Percentiles rank a stretch among this genome's conserved stretches.
Conservation (phyloP, 2,329 filamentous ascomycete species). For the Pestalotiopsis sp. region DNA sequence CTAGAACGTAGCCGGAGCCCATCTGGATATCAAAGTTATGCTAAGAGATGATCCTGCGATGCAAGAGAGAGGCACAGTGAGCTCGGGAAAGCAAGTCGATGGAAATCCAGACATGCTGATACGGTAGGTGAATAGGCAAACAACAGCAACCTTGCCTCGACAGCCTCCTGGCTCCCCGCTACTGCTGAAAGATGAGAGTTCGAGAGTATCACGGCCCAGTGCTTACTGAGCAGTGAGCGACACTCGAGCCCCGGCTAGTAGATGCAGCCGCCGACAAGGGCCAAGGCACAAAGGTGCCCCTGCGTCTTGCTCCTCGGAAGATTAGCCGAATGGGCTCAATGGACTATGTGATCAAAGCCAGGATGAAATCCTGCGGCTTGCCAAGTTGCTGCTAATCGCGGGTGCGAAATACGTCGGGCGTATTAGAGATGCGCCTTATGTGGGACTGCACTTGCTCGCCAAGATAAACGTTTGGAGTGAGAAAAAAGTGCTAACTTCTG, state of each 20-base stretch:
- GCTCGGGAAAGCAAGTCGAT: not conserved
- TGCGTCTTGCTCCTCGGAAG: not conserved
- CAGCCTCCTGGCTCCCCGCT: not conserved
- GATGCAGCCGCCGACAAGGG: not conserved
- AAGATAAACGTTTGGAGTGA: not conserved
- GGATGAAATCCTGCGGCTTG: not conserved
- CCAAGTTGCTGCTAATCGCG: not conserved
- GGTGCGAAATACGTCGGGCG: not conserved
- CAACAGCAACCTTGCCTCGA: not conserved
- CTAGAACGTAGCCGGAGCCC: no score
- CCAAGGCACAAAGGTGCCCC: not conserved
- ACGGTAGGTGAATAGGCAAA: not conserved
- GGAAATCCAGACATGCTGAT: not conserved
- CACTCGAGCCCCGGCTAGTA: not conserved
- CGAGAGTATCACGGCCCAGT: not conserved
- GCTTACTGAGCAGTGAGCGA: not conserved
- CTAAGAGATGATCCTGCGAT: not conserved
- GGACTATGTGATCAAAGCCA: not conserved
- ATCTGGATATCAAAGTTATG: no score
- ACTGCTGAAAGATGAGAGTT: not conserved
- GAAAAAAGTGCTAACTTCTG: not conserved
- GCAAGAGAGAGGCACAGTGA: not conserved
- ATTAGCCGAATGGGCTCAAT: not conserved
- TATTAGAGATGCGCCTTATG: not conserved
- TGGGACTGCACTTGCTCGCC: not conserved